Evolutionary conservation across 2,329 filamentous ascomycete genomes (phyloP).

Genomic region (Beauveria medogensis): DNA sequence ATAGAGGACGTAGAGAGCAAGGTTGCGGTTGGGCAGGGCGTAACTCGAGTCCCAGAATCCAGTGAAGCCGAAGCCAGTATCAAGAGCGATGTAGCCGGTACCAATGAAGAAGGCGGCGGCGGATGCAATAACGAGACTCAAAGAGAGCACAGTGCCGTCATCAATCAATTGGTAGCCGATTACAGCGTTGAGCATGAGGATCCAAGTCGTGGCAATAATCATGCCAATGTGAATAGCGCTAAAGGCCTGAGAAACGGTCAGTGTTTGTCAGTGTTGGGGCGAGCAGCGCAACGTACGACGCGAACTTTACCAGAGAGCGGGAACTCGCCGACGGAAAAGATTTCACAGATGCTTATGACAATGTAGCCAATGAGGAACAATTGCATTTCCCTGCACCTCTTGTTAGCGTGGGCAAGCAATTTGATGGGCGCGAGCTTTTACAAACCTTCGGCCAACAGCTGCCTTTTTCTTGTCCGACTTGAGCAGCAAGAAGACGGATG

Average conservation of each 20-base stretch:
- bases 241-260: constrained; percentile 55
- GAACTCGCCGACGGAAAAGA: constrained; percentile 89
- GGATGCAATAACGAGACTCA: constrained; percentile 67
- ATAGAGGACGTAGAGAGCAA: constrained; percentile 89
- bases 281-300: constrained; percentile 49
- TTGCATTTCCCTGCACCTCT: constrained; percentile 75
- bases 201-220: constrained; percentile 82
- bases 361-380: constrained; percentile 82
- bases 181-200: constrained; percentile 82
- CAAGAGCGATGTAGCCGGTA: constrained; percentile 90
- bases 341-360: constrained; percentile 85
- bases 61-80: constrained; percentile 84
- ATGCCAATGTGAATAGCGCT: constrained; percentile 83
- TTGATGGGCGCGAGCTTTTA: constrained; percentile 4
- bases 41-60: constrained; percentile 61
- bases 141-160: constrained; percentile 79
- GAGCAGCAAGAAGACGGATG: constrained; percentile 60
- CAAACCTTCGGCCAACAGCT: constrained; percentile 83
- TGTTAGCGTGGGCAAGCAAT: neutral
- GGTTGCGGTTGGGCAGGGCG: constrained; percentile 56
- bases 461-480: constrained; percentile 84
- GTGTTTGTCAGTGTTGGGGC: neutral
- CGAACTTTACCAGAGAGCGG: constrained; percentile 64
- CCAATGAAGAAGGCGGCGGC: constrained; percentile 70
- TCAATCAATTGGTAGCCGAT: constrained; percentile 92